Percentiles rank a stretch among this genome's conserved stretches.
These are phyloP conservation scores for Entamoeba histolytica DNA, from an alignment of 208 protist species.

Conservation along the genomic window DNA sequence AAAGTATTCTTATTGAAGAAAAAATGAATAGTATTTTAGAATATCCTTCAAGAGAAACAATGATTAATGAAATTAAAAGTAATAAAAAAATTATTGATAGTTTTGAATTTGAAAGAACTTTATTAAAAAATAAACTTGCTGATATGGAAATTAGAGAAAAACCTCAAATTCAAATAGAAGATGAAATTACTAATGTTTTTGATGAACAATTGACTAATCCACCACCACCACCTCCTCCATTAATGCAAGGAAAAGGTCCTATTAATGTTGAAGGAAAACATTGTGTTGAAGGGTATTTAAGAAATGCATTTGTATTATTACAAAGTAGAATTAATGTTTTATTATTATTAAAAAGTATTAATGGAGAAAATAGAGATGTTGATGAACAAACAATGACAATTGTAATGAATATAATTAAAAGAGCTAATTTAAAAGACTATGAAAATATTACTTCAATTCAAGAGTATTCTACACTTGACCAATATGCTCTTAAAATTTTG, in stretches of 20 bases:
- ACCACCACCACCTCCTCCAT: neutral
- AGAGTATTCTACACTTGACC: neutral
- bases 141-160: neutral
- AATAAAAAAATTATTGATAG: neutral
- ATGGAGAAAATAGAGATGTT: neutral
- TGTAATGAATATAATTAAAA: neutral
- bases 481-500: neutral
- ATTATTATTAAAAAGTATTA: neutral
- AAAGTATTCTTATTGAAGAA: neutral
- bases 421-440: neutral
- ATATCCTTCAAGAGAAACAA: neutral
- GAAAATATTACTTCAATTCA: neutral
- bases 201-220: neutral
- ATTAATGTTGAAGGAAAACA: neutral
- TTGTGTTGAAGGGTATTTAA: neutral
- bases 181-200: neutral
- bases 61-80: neutral
- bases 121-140: neutral
- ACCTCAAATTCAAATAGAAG: neutral
- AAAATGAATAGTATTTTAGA: neutral
- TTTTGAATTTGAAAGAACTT: neutral
- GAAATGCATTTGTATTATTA: neutral
- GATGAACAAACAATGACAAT: neutral
- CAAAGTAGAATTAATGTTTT: neutral
- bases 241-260: neutral